phyloP scores from a whole-genome alignment of 495 filamentous ascomycete species.

The Penicillium antarcticum region DNA sequence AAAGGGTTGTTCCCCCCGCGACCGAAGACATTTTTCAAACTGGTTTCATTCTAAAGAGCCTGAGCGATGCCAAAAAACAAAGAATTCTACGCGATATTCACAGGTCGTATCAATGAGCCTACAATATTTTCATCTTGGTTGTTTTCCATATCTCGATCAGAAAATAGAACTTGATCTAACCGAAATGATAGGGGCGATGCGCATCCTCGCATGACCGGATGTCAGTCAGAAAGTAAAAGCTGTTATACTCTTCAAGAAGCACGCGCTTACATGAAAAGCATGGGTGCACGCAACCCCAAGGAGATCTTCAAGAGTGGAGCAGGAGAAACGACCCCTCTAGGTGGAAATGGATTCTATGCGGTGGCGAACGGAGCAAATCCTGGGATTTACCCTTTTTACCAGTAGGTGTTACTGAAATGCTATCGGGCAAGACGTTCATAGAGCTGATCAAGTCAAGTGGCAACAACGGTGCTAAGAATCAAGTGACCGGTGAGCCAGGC shows the following conservation, averaged over 20 bases:
- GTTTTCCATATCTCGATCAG: background rate
- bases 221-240: background rate
- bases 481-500: background rate
- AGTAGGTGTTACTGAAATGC: background rate
- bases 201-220: background rate
- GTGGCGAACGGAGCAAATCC: background rate
- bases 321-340: background rate
- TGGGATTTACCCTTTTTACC: background rate
- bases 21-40: no score
- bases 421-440: no score
- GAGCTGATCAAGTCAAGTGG: background rate
- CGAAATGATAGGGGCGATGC: background rate
- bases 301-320: background rate
- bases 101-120: background rate
- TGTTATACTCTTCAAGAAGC: background rate
- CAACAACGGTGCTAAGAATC: background rate
- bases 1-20: no score
- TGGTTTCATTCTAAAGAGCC: no score
- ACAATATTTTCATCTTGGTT: constrained; percentile 1
- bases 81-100: constrained; percentile 16
- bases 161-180: background rate
- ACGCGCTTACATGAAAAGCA: background rate
- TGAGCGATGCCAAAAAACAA: no score
- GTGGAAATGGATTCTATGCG: background rate
- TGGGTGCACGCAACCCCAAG: background rate